Evolutionary conservation across 2,329 filamentous ascomycete species (phyloP).

Genomic region (Talaromyces sp.): DNA sequence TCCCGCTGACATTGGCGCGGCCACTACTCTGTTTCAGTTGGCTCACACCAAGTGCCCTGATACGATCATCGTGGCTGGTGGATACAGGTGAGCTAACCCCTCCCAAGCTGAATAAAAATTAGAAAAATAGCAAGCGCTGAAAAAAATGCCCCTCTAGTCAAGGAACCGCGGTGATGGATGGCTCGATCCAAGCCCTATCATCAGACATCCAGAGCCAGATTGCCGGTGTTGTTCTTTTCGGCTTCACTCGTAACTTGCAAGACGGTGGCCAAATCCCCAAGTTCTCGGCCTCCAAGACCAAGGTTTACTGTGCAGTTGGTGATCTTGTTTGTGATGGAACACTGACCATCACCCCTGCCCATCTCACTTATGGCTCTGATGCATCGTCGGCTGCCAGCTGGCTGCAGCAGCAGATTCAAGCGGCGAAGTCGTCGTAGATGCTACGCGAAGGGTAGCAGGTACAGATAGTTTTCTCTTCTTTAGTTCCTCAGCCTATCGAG

Average conservation of each 20-base stretch:
- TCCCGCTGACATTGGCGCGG: conserved; percentile 31
- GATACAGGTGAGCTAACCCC: conserved; percentile 32
- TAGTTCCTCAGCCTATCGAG: too few relatives aligned
- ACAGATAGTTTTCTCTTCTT: too few relatives aligned
- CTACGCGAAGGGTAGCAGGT: too few relatives aligned
- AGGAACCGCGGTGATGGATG: background rate
- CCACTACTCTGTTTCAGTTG: conserved; percentile 34
- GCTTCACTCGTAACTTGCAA: conserved; percentile 36
- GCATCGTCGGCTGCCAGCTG: background rate
- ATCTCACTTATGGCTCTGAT: background rate
- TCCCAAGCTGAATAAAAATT: background rate
- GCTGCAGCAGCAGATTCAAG: background rate
- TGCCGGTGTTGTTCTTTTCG: conserved; percentile 39
- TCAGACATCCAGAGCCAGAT: conserved; percentile 22
- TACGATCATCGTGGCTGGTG: conserved; percentile 40
- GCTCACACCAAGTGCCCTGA: conserved; percentile 42
- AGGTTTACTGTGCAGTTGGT: background rate
- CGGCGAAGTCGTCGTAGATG: background rate
- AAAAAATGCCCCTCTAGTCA: background rate
- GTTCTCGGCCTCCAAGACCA: conserved; percentile 5
- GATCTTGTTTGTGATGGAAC: background rate
- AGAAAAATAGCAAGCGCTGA: background rate
- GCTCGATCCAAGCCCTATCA: conserved; percentile 13
- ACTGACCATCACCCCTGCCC: background rate
- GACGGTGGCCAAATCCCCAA: conserved; percentile 28